Conservation (phyloP, 176 grass and related monocot species). For the Chrysopogon serrulatus region DNA sequence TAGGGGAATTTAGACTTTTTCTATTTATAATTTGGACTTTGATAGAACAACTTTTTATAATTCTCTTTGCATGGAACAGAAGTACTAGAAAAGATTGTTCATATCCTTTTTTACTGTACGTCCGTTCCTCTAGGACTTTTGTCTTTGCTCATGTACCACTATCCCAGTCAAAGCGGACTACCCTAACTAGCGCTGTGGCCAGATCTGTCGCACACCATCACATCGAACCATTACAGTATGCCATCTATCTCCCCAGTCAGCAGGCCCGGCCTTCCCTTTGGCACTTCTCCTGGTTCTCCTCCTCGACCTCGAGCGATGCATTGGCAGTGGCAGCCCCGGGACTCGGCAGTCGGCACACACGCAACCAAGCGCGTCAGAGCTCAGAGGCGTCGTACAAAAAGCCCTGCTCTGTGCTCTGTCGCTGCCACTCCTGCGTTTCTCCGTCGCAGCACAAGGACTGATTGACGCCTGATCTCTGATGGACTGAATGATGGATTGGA, state of each 20-base stretch:
- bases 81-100: too few relatives aligned
- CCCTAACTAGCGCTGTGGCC: neutral
- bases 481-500: neutral
- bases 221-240: neutral
- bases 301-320: neutral
- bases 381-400: slow-evolving; percentile 18
- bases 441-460: slow-evolving; percentile 23
- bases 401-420: neutral
- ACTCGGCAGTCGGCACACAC: slow-evolving; percentile 27
- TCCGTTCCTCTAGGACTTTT: too few relatives aligned
- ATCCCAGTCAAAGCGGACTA: too few relatives aligned
- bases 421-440: neutral
- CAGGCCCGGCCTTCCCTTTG: neutral
- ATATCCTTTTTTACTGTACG: too few relatives aligned
- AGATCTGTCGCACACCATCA: neutral
- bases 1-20: too few relatives aligned
- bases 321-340: neutral
- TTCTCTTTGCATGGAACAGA: too few relatives aligned
- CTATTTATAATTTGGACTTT: too few relatives aligned
- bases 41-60: too few relatives aligned
- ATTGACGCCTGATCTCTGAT: slow-evolving; percentile 13
- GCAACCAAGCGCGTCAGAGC: slow-evolving; percentile 13
- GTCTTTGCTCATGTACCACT: too few relatives aligned
- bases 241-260: neutral
- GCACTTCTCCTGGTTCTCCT: neutral